Evolutionary conservation across 1,139 yeast genomes (phyloP).

Genomic region (Pichia cactophila): DNA sequence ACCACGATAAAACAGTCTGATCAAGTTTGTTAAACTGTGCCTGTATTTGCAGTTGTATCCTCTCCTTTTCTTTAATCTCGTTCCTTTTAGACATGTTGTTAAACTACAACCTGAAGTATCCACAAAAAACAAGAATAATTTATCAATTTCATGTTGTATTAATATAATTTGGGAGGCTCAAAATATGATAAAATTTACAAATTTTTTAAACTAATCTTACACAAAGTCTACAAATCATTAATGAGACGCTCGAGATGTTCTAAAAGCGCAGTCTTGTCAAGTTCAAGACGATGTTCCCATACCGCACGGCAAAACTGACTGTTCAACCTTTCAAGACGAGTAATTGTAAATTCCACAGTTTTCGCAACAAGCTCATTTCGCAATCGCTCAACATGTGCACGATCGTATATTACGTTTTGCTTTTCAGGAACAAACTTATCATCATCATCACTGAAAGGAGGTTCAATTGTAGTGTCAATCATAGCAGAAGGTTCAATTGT

Average conservation of each 20-base stretch:
- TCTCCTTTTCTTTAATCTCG: slow-evolving; percentile 35
- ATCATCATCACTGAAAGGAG: slow-evolving; percentile 9
- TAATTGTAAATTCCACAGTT: slow-evolving; percentile 54
- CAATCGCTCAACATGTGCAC: slow-evolving; percentile 24
- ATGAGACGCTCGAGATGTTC: slow-evolving; percentile 15
- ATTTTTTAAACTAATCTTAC: no score
- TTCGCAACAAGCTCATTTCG: slow-evolving; percentile 28
- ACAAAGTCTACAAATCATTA: background rate
- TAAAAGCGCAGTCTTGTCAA: slow-evolving; percentile 52
- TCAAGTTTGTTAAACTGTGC: slow-evolving; percentile 35
- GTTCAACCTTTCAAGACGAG: slow-evolving; percentile 63
- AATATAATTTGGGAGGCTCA: no score
- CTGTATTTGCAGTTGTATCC: slow-evolving; percentile 42
- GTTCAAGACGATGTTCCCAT: slow-evolving; percentile 59
- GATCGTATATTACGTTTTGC: slow-evolving; percentile 30
- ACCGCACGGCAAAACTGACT: slow-evolving; percentile 66
- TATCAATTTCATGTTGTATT: background rate
- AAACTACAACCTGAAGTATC: no score
- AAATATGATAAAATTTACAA: no score
- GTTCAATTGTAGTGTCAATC: slow-evolving; percentile 12
- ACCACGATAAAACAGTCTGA: slow-evolving; percentile 38
- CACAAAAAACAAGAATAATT: no score
- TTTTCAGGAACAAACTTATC: slow-evolving; percentile 13
- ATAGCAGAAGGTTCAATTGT: background rate
- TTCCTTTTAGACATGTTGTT: slow-evolving; percentile 17